phyloP scores from a whole-genome alignment of 306 rosid genomes.

The Citrullus amarus region DNA sequence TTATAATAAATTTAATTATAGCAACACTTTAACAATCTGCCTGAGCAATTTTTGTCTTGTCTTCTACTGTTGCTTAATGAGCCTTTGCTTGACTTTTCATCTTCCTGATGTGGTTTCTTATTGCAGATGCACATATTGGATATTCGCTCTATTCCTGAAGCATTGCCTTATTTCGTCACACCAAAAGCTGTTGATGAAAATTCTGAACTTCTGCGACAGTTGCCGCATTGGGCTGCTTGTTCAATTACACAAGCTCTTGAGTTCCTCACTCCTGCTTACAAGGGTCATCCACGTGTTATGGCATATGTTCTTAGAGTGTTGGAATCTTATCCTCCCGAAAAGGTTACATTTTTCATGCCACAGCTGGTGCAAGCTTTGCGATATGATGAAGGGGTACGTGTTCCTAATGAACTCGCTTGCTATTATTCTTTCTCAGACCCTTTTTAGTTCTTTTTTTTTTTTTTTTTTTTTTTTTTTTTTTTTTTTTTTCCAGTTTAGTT shows the following conservation, averaged over 20 bases:
- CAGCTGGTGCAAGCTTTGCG: conserved; percentile 95
- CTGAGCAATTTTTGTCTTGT: conserved; percentile 3
- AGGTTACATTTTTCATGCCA: conserved; percentile 95
- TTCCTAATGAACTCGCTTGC: neutral
- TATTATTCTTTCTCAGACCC: neutral
- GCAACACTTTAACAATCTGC: neutral
- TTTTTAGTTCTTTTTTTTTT: neutral
- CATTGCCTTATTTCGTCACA: conserved; percentile 87
- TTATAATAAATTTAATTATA: too few relatives aligned
- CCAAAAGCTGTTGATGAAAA: conserved; percentile 89
- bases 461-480: neutral
- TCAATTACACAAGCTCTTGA: conserved; percentile 94
- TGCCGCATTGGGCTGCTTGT: conserved; percentile 99
- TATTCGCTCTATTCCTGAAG: conserved; percentile 83
- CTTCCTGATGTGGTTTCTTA: conserved; percentile 10
- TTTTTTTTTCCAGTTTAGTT: neutral
- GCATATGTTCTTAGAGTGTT: conserved; percentile 92
- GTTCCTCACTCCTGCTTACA: conserved; percentile 87
- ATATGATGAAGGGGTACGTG: conserved; percentile 83
- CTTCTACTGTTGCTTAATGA: conserved; percentile 6
- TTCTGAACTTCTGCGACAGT: conserved; percentile 81
- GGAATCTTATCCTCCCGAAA: conserved; percentile 93
- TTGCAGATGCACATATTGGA: conserved; percentile 72
- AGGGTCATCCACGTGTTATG: conserved; percentile 98
- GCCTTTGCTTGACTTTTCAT: conserved; percentile 12